Evolutionary conservation across 257 asterid species (phyloP), one percentile per base, ranked within the genome.

Genomic region (Penstemon barbatus): DNA sequence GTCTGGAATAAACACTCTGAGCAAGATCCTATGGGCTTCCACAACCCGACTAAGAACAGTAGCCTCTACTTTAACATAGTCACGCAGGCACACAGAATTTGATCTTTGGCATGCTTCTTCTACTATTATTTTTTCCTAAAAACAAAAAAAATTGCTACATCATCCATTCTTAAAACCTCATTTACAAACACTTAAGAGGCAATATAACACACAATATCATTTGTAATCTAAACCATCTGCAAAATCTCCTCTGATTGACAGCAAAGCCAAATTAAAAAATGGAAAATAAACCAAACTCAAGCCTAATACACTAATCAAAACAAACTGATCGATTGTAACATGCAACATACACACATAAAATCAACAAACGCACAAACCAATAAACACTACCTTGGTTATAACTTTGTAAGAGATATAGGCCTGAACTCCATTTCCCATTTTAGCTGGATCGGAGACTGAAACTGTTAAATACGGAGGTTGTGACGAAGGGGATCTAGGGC

Each of bases 391-490:
- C 97, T 87, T 86, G 61, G 97, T 90, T 71, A 89, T 86, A 69
- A 94, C 99, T 89, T 91, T 94, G 81, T 94, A 94, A n/a, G 99
- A 94, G 55, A 94, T 86, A 68, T 94, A 94, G 58, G 99, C 85
- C 87, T 94, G 99, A 73, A 94, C 99, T 61, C 99, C 97, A 67
- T 83, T 91, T 37, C 97, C 99, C 99, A 94, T 91, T 71, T 94
- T 94, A 80, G 99, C 98, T 48, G 97, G 98, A 87, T 91, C 99
- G 41, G 88, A 78, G 38, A 94, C 96, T n/a, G 96, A 87, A 4
- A 91, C 97, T 13, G 85, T 81, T 41, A 94, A 62, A 76, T 71
- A 87, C 65, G 89, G 97, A n/a, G 79, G 72, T 57, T 81, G 91
- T 39, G 95, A 82, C 40, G 87, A 71, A 63, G 96, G 86, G 7